Base-by-base conservation (phyloP, 2,329 filamentous ascomycete genomes). In the Cladobotryum mycophilum region DNA sequence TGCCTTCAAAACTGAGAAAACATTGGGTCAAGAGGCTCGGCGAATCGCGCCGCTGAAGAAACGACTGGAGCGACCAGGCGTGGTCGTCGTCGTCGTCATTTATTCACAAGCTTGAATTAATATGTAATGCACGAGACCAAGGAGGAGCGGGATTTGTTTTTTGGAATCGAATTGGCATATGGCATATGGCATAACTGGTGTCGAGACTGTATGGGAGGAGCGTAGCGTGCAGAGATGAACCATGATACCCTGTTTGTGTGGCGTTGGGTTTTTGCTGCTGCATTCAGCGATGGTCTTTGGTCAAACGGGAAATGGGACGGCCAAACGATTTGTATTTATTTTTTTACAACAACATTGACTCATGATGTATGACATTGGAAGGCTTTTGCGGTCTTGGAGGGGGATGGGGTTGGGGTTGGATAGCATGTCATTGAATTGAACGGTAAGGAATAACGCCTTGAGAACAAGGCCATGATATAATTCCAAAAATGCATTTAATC, bases 21-120 rank as follows among this genome's bases (percentile, higher is more conserved):
- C 78, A 82, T 57, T 82, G 79, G 79, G 74, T 82, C 2, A 74
- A 71, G 58, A 65, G 75, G 49, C 65, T 80, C 49, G 64, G 76
- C 22, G 78, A 80, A 55, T 64, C 71, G 45, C 70, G 73, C 30
- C 56, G 41, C 36, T 41, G 35, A 41, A 41, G 41, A 34, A 37
- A 35, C 44, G 25, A 30, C 25, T 11, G 25, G 25, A 30, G 8
- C 25, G 25, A 30, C 25, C 25, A 30, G 25, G 25, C 25, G 25
- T 30, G 3, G 20, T 20, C 20, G 20, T 20, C 20, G 20, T 20
- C 50, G 41, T 47, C 30, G 20, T 17, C 30, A 8, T 30, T 30
- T 30, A 30, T 30, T 30, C 25, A 30, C 45, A 20, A 33, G 33
- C 30, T 41, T 18, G 17, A 22, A 52, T 13, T 33, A 33, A 41